phyloP scores from a whole-genome alignment of 306 rosid species.

The Cyamopsis tetragonoloba region DNA sequence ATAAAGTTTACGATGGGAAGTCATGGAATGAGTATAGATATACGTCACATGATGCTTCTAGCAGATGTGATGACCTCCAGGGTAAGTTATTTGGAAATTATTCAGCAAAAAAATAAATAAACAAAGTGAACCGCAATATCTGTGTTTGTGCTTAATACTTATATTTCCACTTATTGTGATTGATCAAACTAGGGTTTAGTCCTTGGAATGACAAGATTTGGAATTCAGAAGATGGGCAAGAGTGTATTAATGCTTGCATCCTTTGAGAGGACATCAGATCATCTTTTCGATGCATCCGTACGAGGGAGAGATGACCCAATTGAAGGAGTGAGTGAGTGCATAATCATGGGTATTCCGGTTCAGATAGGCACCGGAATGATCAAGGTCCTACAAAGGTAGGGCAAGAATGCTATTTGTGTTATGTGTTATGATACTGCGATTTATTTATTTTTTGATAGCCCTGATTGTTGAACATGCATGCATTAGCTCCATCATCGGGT shows the following conservation, averaged over 20 bases:
- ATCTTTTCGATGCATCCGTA: constrained; percentile 66
- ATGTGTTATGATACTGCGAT: not conserved
- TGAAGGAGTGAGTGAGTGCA: constrained; percentile 88
- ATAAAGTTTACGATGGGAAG: constrained; percentile 69
- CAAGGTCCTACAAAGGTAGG: constrained; percentile 86
- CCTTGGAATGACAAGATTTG: constrained; percentile 92
- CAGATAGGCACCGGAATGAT: constrained; percentile 84
- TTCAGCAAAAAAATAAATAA: not conserved
- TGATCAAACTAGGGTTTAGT: constrained; percentile 63
- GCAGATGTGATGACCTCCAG: constrained; percentile 89
- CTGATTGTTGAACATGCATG: constrained; percentile 9
- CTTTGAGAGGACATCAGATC: constrained; percentile 82
- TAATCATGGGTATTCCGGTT: constrained; percentile 93
- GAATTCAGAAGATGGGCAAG: constrained; percentile 88
- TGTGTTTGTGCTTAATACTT: not conserved
- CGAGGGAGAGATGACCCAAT: constrained; percentile 68
- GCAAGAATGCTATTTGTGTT: constrained; percentile 19
- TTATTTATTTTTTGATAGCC: not conserved
- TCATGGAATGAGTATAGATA: constrained; percentile 84
- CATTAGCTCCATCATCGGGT: not conserved
- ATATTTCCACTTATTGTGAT: not conserved
- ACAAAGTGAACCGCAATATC: not conserved
- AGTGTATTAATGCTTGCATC: constrained; percentile 91
- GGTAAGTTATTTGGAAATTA: constrained; percentile 51
- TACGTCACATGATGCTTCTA: constrained; percentile 92